These are phyloP conservation scores for Kwoniella shivajii DNA, from an alignment of 1,284 basidiomycete genomes.

Conservation along the genomic window DNA sequence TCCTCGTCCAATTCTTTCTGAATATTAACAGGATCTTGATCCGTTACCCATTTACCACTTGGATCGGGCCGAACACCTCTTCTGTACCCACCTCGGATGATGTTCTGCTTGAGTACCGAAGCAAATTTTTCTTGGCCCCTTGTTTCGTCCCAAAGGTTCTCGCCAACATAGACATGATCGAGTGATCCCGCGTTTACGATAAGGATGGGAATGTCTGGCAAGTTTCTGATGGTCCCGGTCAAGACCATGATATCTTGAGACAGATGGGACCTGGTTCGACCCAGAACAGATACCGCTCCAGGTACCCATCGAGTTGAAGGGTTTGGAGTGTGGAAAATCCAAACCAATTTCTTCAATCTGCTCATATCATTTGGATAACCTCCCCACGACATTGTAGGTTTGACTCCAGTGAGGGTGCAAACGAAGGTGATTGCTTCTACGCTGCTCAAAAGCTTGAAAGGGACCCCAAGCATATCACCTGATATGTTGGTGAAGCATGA, in stretches of 20 bases:
- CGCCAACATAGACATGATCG: neutral
- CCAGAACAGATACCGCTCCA: neutral
- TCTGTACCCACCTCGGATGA: neutral
- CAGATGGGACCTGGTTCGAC: neutral
- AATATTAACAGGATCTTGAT: neutral
- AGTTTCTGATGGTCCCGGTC: no score
- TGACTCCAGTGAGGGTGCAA: neutral
- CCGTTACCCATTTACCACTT: neutral
- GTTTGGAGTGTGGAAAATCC: neutral
- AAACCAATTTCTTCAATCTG: neutral
- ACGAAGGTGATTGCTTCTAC: constrained; percentile 2
- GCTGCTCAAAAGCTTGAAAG: neutral
- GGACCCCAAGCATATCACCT: constrained; percentile 2
- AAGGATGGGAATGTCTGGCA: neutral
- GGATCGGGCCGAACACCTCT: neutral
- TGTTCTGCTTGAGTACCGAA: neutral
- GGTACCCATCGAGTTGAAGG: neutral
- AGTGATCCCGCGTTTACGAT: neutral
- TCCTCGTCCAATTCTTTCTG: neutral
- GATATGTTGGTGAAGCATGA: neutral
- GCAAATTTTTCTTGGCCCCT: neutral
- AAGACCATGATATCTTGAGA: neutral
- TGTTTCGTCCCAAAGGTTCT: neutral
- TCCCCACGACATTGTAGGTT: neutral
- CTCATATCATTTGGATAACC: neutral